phyloP scores from a whole-genome alignment of 2,329 filamentous ascomycete species.

The Fusarium coicis region DNA sequence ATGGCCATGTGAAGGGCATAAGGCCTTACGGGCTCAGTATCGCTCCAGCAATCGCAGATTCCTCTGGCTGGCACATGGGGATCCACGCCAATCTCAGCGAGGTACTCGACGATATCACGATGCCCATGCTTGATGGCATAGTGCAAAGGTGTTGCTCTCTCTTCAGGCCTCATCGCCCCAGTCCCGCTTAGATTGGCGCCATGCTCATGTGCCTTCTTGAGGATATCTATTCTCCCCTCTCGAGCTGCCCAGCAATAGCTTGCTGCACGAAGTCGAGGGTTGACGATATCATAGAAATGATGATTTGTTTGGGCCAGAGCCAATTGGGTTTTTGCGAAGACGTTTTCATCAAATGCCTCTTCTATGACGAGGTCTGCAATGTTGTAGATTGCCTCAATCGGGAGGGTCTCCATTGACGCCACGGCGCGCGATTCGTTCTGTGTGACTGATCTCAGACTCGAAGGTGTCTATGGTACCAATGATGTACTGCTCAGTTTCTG shows the following conservation, averaged over 20 bases:
- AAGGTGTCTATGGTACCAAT: background rate
- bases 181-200: conserved; percentile 4
- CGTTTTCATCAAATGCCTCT: background rate
- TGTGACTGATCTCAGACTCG: background rate
- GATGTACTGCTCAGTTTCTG: background rate
- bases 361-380: background rate
- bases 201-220: conserved; percentile 10
- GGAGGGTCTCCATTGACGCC: conserved; percentile 1
- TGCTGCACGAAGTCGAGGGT: background rate
- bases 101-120: conserved; percentile 16
- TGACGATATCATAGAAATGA: conserved; percentile 15
- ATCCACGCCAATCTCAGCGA: conserved; percentile 11
- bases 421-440: background rate
- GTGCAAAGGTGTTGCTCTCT: conserved; percentile 9
- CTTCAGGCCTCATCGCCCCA: background rate
- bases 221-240: conserved; percentile 4
- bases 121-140: conserved; percentile 19
- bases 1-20: conserved; percentile 23
- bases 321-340: background rate
- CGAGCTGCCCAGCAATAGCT: conserved; percentile 13
- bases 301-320: conserved; percentile 12
- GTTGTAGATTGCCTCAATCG: background rate
- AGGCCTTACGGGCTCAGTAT: background rate
- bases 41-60: background rate
- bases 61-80: conserved; percentile 2